These are phyloP conservation scores for Arctostaphylos glauca DNA, from an alignment of 148 eudicot species.

Conservation along the genomic window DNA sequence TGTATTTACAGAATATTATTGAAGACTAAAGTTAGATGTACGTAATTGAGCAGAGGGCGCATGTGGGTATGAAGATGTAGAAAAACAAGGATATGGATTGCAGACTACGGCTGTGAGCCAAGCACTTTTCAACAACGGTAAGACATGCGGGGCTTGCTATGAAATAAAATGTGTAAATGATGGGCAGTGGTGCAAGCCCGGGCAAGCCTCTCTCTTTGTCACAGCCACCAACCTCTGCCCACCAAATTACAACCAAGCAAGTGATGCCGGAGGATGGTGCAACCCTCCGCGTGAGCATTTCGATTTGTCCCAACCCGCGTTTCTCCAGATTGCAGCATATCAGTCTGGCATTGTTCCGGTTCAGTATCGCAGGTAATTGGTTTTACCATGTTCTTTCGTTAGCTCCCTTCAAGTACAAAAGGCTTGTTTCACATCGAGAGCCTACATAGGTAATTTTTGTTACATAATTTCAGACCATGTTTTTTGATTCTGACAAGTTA, in stretches of 20 bases:
- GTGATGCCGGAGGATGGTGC: constrained; percentile 63
- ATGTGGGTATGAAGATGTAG: constrained; percentile 57
- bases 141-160: constrained; percentile 63
- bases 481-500: no score
- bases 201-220: constrained; percentile 36
- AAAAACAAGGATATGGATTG: constrained; percentile 40
- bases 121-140: constrained; percentile 57
- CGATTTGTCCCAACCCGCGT: constrained; percentile 67
- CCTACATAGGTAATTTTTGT: no score
- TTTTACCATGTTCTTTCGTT: background rate
- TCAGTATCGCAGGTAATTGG: constrained; percentile 52
- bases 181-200: constrained; percentile 47
- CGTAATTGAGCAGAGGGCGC: constrained; percentile 47
- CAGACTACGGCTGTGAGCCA: constrained; percentile 60
- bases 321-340: constrained; percentile 43
- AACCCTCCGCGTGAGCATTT: constrained; percentile 63
- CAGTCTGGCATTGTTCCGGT: constrained; percentile 67
- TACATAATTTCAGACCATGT: no score
- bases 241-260: constrained; percentile 25
- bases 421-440: no score
- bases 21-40: no score
- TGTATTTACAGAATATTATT: no score
- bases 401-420: no score
- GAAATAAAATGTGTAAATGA: constrained; percentile 49
- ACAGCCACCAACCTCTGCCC: constrained; percentile 79